These are phyloP conservation scores for Cercophora newfieldiana DNA, from an alignment of 495 filamentous ascomycete genomes.

Conservation along the genomic window DNA sequence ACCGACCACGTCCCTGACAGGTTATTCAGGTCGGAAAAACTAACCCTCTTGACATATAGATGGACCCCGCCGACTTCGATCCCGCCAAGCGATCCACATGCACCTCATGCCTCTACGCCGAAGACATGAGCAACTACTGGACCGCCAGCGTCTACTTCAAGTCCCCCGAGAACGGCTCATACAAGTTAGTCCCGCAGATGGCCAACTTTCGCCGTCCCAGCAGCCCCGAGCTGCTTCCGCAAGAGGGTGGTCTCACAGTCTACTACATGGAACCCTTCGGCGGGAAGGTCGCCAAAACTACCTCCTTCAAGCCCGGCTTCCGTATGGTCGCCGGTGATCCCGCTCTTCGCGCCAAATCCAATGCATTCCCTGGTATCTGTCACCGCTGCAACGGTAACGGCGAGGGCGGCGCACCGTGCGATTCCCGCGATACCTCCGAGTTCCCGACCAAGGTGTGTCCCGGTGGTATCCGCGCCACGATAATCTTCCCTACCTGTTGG, in stretches of 20 bases:
- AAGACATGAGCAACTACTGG: constrained; percentile 77
- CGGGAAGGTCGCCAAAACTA: too few species aligned
- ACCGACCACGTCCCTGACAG: too few species aligned
- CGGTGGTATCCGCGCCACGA: constrained; percentile 26
- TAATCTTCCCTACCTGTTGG: constrained; percentile 26
- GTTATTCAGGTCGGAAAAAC: too few species aligned
- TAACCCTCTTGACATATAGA: too few species aligned
- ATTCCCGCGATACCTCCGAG: constrained; percentile 27
- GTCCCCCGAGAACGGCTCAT: constrained; percentile 62
- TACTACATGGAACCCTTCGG: constrained; percentile 20
- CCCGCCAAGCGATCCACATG: constrained; percentile 41
- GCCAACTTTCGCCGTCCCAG: not conserved
- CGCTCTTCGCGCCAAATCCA: constrained; percentile 21
- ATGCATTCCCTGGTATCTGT: constrained; percentile 30
- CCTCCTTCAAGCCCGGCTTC: constrained; percentile 20
- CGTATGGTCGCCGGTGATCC: constrained; percentile 34
- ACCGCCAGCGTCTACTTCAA: constrained; percentile 65
- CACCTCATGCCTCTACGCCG: constrained; percentile 60
- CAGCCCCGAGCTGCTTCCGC: too few species aligned
- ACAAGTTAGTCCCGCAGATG: constrained; percentile 57
- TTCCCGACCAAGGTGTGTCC: constrained; percentile 46
- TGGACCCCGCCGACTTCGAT: constrained; percentile 54
- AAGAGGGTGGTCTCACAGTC: constrained; percentile 42
- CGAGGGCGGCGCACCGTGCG: constrained; percentile 34
- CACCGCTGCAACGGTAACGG: constrained; percentile 42